Evolutionary conservation across 176 grass and related monocot genomes (phyloP).

Genomic region (Melocanna baccifera): DNA sequence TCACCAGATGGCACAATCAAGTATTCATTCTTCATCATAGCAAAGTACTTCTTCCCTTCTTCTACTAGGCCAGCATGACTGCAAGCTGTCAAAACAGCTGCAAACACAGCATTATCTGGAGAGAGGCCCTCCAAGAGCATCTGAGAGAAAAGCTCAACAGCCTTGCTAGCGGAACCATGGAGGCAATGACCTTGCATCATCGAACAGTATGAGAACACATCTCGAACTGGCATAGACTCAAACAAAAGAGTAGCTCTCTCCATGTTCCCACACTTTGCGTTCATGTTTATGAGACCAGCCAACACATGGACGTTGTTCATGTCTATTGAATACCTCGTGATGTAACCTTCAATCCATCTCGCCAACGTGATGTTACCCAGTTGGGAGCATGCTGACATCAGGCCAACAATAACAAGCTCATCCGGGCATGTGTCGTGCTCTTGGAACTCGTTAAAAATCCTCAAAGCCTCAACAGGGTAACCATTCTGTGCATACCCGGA

Average conservation of each 20-base stretch:
- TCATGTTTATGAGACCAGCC: slow-evolving; percentile 79
- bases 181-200: slow-evolving; percentile 95
- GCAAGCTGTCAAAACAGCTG: slow-evolving; percentile 83
- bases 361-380: slow-evolving; percentile 57
- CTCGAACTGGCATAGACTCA: slow-evolving; percentile 64
- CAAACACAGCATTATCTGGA: slow-evolving; percentile 68
- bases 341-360: slow-evolving; percentile 65
- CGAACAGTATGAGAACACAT: slow-evolving; percentile 76
- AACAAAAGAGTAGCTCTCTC: slow-evolving; percentile 75
- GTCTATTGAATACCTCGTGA: slow-evolving; percentile 43
- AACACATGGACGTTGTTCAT: slow-evolving; percentile 59
- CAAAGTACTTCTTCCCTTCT: slow-evolving; percentile 76
- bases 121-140: slow-evolving; percentile 73
- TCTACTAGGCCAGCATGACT: slow-evolving; percentile 75
- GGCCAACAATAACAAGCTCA: slow-evolving; percentile 55
- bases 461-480: slow-evolving; percentile 55
- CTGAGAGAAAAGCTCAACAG: slow-evolving; percentile 65
- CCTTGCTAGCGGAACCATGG: slow-evolving; percentile 74
- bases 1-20: slow-evolving; percentile 64
- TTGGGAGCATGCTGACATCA: slow-evolving; percentile 91
- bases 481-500: slow-evolving; percentile 81
- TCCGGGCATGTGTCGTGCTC: slow-evolving; percentile 56
- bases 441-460: slow-evolving; percentile 63
- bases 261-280: slow-evolving; percentile 84
- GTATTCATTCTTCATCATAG: slow-evolving; percentile 63